Evolutionary conservation across 441 rosid genomes (phyloP), one percentile per base, ranked within the genome.

Genomic region (California macrophylla): DNA sequence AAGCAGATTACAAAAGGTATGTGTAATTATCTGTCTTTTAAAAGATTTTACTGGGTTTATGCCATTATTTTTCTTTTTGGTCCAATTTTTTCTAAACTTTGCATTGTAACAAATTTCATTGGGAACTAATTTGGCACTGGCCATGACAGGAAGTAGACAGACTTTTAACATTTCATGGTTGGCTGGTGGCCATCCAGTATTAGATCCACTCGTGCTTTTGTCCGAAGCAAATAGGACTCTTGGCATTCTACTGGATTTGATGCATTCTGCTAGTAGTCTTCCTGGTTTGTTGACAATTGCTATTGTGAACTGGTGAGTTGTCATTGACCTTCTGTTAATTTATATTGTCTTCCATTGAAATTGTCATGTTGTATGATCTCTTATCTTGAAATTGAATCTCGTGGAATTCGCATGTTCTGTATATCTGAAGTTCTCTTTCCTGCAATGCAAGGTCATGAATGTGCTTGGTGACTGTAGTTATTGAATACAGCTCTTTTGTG

Each of bases 231-330:
- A 82, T 78, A 83, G 80, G 78, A 83, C 83, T 58, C 78, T 95
- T 56, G 83, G 69, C 70, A 75, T 78, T 77, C 76, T 92, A 56
- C 69, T 91, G 76, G 89, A 91, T 71, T 78, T 91, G 78, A 77
- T 95, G 79, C 83, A 72, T 78, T 80, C 91, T 45, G 83, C 92
- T 66, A 69, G 76, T 71, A 81, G 81, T 76, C 87, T 83, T 64
- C 92, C 91, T 64, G 96, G 96, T 71, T 76, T 85, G 75, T 69
- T 92, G 82, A 84, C 84, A 67, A 85, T 92, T 76, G 67, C 90
- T 21, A 75, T 86, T 77, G 78, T 95, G 67, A 84, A 83, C 85
- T 86, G 99, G 99, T 95, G 91, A 86, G 98, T 80, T 77, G 75
- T 69, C 74, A 72, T 66, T 69, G 73, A 24, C 72, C 40, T 61